A percentile compares a stretch with the other conserved stretches of the same genome.
phyloP scores from a whole-genome alignment of 257 asterid species.

The Asclepias syriaca region DNA sequence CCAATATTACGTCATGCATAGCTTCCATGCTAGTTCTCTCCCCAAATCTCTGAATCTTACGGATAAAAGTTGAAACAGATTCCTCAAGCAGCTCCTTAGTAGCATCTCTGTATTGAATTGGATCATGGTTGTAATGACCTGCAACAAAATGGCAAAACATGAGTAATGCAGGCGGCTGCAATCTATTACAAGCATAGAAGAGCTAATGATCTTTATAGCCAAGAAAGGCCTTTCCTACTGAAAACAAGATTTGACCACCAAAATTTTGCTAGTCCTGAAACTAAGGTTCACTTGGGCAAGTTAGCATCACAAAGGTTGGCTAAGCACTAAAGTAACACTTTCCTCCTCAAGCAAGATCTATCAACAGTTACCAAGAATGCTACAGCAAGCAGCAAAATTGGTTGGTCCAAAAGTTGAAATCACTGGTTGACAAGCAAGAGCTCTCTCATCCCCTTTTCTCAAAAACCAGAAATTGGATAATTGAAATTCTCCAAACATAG shows the following conservation, averaged over 20 bases:
- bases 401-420: background rate
- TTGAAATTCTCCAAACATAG: background rate
- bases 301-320: background rate
- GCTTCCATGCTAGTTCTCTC: slow-evolving; percentile 45
- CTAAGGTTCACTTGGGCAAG: background rate
- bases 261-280: background rate
- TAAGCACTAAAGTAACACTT: background rate
- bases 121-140: slow-evolving; percentile 52
- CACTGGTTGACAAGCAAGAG: background rate
- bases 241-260: background rate
- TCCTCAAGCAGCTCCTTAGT: slow-evolving; percentile 52
- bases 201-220: background rate
- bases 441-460: background rate
- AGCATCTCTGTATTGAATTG: slow-evolving; percentile 46
- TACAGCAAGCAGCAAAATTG: background rate
- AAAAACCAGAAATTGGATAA: background rate
- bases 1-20: slow-evolving; percentile 49
- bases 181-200: background rate
- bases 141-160: slow-evolving; percentile 14
- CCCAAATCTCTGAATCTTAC: slow-evolving; percentile 54
- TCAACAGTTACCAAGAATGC: background rate
- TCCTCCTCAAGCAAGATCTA: background rate
- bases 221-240: background rate
- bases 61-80: slow-evolving; percentile 50
- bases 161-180: background rate